Conservation (phyloP, 1,284 basidiomycete genomes). For the Peniophora sp. region DNA sequence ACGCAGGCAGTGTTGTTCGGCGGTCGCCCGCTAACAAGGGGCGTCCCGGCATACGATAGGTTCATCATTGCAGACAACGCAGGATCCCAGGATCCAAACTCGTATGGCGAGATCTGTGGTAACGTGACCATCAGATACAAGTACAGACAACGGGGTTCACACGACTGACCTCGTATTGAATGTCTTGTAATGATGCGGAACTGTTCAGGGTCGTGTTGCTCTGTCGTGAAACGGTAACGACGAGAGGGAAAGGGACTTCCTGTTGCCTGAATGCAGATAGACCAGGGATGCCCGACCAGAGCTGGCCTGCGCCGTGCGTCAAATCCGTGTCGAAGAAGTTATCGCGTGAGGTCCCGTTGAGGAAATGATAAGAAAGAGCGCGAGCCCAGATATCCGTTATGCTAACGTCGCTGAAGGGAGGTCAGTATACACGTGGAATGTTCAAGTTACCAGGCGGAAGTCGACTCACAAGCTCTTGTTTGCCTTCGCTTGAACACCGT, state of each 20-base stretch:
- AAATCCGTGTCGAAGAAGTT: background rate
- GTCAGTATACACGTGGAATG: too few species aligned
- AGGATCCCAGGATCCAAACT: slow-evolving; percentile 66
- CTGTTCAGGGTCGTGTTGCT: background rate
- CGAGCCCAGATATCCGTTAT: slow-evolving; percentile 7
- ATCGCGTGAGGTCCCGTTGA: slow-evolving; percentile 1
- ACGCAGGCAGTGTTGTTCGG: slow-evolving; percentile 47
- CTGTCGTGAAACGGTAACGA: slow-evolving; percentile 17
- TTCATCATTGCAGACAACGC: slow-evolving; percentile 53
- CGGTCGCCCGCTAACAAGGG: slow-evolving; percentile 42
- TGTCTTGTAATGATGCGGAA: background rate
- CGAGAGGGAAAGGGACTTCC: slow-evolving; percentile 30
- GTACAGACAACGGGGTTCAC: background rate
- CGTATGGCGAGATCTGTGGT: slow-evolving; percentile 51
- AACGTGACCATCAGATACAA: background rate
- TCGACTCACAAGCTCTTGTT: background rate
- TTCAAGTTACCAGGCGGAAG: too few species aligned
- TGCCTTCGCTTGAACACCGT: background rate
- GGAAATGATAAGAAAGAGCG: slow-evolving; percentile 7
- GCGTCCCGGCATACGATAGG: slow-evolving; percentile 51
- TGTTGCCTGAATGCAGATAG: slow-evolving; percentile 25
- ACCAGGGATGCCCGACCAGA: slow-evolving; percentile 23
- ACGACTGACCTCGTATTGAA: background rate
- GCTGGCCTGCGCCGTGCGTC: background rate
- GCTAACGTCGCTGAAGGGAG: slow-evolving; percentile 21